Evolutionary conservation across 2,329 filamentous ascomycete genomes (phyloP).

Genomic region (Claviceps sp.): DNA sequence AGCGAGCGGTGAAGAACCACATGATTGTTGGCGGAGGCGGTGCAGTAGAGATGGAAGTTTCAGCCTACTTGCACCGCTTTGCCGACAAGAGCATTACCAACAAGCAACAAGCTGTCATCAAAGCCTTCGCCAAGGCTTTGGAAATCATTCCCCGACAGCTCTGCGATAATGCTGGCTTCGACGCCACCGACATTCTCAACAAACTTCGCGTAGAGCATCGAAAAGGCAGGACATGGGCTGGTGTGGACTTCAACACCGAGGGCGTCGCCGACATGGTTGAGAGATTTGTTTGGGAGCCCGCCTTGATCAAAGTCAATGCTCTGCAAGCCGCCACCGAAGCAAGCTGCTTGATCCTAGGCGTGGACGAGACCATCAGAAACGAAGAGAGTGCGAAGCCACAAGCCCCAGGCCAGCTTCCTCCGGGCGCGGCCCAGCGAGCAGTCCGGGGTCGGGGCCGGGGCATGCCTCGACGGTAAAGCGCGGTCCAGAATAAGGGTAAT

Average conservation of each 20-base stretch:
- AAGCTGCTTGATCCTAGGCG: constrained; percentile 84
- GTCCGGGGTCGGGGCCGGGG: constrained; percentile 72
- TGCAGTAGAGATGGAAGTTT: constrained; percentile 92
- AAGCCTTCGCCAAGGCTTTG: constrained; percentile 92
- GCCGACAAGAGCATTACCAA: constrained; percentile 85
- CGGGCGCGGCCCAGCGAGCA: constrained; percentile 78
- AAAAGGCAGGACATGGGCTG: constrained; percentile 85
- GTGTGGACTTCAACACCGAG: constrained; percentile 88
- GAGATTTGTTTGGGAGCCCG: constrained; percentile 94
- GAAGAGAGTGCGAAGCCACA: constrained; percentile 82
- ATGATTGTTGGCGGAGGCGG: constrained; percentile 92
- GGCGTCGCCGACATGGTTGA: constrained; percentile 90
- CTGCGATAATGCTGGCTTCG: constrained; percentile 97
- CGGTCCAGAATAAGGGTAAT: not conserved
- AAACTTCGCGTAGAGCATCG: constrained; percentile 90
- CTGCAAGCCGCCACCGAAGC: constrained; percentile 94
- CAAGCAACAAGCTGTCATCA: constrained; percentile 97
- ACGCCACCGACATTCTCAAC: constrained; percentile 96
- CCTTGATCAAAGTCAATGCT: constrained; percentile 91
- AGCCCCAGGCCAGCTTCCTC: constrained; percentile 63
- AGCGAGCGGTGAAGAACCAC: constrained; percentile 90
- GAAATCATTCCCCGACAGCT: constrained; percentile 94
- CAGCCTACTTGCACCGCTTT: constrained; percentile 80
- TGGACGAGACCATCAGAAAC: constrained; percentile 98
- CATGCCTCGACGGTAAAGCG: constrained; percentile 65